phyloP scores from a whole-genome alignment of 495 filamentous ascomycete genomes.

The Filosporella fistucella region DNA sequence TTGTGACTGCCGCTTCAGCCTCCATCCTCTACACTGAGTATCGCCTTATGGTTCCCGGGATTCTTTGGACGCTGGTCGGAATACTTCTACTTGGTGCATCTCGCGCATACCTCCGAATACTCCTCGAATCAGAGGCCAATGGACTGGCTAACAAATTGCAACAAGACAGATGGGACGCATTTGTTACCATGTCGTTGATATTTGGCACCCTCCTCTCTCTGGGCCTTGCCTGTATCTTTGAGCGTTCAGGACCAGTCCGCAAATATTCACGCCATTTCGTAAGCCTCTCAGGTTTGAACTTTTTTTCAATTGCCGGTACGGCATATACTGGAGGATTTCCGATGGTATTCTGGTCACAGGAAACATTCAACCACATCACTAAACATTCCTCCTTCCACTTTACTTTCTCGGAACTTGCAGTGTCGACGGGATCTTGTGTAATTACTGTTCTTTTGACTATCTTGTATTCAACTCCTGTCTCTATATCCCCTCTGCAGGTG shows the following conservation, averaged over 20 bases:
- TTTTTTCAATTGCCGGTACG: not conserved
- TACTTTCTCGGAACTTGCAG: not conserved
- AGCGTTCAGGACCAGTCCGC: not conserved
- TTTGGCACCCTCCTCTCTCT: slow-evolving; percentile 18
- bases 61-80: slow-evolving; percentile 5
- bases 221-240: not conserved
- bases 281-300: not conserved
- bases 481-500: too few species aligned
- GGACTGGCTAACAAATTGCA: not conserved
- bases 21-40: slow-evolving; percentile 14
- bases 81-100: slow-evolving; percentile 8
- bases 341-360: slow-evolving; percentile 1
- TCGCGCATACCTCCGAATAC: slow-evolving; percentile 10
- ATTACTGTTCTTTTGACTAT: too few species aligned
- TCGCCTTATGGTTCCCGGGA: slow-evolving; percentile 16
- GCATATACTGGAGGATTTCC: slow-evolving; percentile 6
- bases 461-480: too few species aligned
- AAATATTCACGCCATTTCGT: not conserved
- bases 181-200: slow-evolving; percentile 23
- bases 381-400: slow-evolving; percentile 1
- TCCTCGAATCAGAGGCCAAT: not conserved
- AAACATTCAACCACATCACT: slow-evolving; percentile 2
- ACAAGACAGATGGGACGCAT: slow-evolving; percentile 12
- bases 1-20: not conserved
- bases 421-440: too few species aligned